Conservation (phyloP, 1,284 basidiomycete genomes). For the Hypsizygus ulmarius region DNA sequence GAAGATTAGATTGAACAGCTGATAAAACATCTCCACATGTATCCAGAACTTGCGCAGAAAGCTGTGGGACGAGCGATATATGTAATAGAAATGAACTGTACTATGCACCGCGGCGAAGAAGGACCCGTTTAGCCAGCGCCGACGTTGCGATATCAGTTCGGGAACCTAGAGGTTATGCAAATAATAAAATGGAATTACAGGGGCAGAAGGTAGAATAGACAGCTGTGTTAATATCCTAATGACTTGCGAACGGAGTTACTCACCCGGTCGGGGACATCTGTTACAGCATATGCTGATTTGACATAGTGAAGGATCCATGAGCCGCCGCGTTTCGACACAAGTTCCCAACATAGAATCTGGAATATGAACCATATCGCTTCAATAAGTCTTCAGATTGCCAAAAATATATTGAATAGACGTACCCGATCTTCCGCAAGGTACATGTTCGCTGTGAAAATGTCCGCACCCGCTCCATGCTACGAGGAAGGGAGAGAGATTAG, state of each 20-base stretch:
- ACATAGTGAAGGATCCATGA: slow-evolving; percentile 93
- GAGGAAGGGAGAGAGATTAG: neutral
- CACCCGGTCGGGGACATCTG: slow-evolving; percentile 86
- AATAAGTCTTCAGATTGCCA: slow-evolving; percentile 1
- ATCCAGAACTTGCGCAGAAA: slow-evolving; percentile 90
- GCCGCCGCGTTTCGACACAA: slow-evolving; percentile 83
- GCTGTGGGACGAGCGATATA: slow-evolving; percentile 86
- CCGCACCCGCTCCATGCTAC: slow-evolving; percentile 79
- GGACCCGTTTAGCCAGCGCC: slow-evolving; percentile 95
- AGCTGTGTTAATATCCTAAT: too few relatives aligned
- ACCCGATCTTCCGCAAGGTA: slow-evolving; percentile 89
- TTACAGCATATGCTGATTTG: slow-evolving; percentile 89
- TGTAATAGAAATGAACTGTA: slow-evolving; percentile 87
- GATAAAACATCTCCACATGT: slow-evolving; percentile 92
- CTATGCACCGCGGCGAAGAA: slow-evolving; percentile 95
- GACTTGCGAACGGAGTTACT: slow-evolving; percentile 13
- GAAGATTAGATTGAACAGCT: slow-evolving; percentile 87
- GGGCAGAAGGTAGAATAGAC: neutral
- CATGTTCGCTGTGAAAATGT: slow-evolving; percentile 94
- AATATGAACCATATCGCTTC: neutral
- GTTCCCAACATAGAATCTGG: slow-evolving; percentile 89
- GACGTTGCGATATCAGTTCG: slow-evolving; percentile 88
- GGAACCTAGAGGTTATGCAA: slow-evolving; percentile 50
- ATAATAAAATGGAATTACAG: neutral
- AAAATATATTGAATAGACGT: slow-evolving; percentile 25